These are phyloP conservation scores for Pulveroboletus sp. DNA, from an alignment of 768 basidiomycete species.

Conservation along the genomic window DNA sequence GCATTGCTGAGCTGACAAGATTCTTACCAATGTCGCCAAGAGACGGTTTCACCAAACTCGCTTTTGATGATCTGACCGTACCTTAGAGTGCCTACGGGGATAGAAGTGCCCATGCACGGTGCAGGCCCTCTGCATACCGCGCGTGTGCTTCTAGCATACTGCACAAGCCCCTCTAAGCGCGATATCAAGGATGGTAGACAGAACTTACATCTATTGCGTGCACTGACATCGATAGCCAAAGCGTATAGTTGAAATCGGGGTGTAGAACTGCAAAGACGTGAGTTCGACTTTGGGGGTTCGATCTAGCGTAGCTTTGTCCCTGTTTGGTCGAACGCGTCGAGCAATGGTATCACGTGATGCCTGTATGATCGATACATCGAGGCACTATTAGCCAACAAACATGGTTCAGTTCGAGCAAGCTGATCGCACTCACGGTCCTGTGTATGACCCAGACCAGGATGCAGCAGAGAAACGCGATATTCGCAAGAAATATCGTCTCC, in stretches of 20 bases:
- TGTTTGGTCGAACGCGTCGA: constrained; percentile 14
- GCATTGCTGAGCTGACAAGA: constrained; percentile 4
- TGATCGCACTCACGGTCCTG: constrained; percentile 28
- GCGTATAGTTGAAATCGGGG: neutral
- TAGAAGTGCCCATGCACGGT: constrained; percentile 51
- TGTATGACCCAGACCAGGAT: constrained; percentile 83
- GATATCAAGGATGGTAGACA: neutral
- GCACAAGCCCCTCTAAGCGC: constrained; percentile 10
- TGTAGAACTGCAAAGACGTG: neutral
- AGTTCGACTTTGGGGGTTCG: neutral
- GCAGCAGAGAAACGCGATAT: constrained; percentile 72
- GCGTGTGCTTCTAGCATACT: constrained; percentile 71
- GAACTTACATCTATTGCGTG: constrained; percentile 32
- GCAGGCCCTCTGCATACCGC: constrained; percentile 64
- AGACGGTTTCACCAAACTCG: constrained; percentile 56
- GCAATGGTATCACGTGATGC: constrained; percentile 17
- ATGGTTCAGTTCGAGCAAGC: constrained; percentile 19
- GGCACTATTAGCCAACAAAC: neutral
- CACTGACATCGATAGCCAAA: constrained; percentile 7
- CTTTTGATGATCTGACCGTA: constrained; percentile 50
- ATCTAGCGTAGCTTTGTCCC: neutral
- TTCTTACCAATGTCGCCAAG: constrained; percentile 74
- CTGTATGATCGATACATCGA: neutral
- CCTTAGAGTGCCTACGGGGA: constrained; percentile 56
- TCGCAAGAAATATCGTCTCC: constrained; percentile 65